Conservation (phyloP, 768 basidiomycete species). For the Pulveroboletus ravenelii region DNA sequence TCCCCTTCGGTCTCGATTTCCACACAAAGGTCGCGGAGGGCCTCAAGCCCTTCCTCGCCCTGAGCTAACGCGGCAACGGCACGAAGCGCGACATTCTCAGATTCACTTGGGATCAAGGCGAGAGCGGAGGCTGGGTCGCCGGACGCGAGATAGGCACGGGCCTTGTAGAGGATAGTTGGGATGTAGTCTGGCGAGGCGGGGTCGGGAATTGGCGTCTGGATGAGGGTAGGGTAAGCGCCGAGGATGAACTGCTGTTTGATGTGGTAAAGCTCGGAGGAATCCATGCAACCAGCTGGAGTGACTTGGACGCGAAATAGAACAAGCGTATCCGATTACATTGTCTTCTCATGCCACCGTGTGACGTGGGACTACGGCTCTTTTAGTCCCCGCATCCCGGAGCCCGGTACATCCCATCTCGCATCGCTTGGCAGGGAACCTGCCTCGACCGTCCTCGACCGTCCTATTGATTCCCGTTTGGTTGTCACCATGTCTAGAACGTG, state of each 20-base stretch:
- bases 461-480: no score
- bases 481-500: no score
- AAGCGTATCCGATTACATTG: neutral
- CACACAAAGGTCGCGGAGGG: conserved; percentile 78
- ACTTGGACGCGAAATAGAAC: no score
- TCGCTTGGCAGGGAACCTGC: neutral
- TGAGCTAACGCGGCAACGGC: conserved; percentile 73
- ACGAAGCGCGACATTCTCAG: conserved; percentile 64
- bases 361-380: neutral
- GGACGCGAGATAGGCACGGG: conserved; percentile 72
- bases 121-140: conserved; percentile 53
- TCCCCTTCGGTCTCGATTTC: conserved; percentile 78
- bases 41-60: conserved; percentile 61
- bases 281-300: conserved; percentile 27
- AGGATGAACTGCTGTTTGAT: conserved; percentile 75
- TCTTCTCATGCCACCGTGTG: no score
- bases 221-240: conserved; percentile 66
- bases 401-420: neutral
- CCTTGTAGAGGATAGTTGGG: conserved; percentile 68
- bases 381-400: neutral
- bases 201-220: conserved; percentile 52
- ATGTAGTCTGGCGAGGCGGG: conserved; percentile 58
- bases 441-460: neutral
- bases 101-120: conserved; percentile 49
- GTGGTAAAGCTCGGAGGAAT: conserved; percentile 60